Base-by-base conservation (phyloP, 176 grass and related monocot species). In the Cenchrus americanus region DNA sequence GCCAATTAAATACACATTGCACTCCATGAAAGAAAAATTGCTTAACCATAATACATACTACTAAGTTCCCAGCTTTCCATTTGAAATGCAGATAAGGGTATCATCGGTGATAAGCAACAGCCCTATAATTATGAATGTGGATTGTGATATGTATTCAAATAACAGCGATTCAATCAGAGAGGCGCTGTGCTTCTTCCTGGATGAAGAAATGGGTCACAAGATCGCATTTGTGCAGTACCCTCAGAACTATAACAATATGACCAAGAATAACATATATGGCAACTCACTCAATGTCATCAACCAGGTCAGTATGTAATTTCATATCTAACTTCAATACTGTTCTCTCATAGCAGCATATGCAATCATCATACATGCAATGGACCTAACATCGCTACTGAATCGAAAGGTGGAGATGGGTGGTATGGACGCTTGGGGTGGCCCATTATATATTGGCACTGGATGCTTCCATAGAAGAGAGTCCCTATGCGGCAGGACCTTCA, bases 101-200 rank as follows among this genome's bases (percentile, higher is more conserved):
- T 97, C 95, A 79, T 89, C 90, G 0, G 90, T 89, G 48, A 91
- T 97, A 89, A 94, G 95, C 87, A 89, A 94, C 52, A 89, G 74
- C 73, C 92, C 95, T 21, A 70, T 94, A 48, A 94, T 94, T 60
- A 78, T 98, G 76, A 98, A 95, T 63, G 69, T 95, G 84, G 93
- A 98, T 51, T 94, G 96, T 30, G 93, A 98, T 76, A 95, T 98
- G 96, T 95, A 95, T 72, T 98, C 96, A 2, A 95, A 95, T 74
- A 94, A 89, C 23, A 90, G 85, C 0, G 83, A 95, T 62, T 69
- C 91, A 12, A 84, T 98, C 54, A 93, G 76, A 88, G 87, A 93
- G 48, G 87, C 46, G 0, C 3, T 92, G 46, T 98, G 93, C 76
- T 95, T 98, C 80, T 95, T 98, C 44, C 81, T 95, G 52, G 95